phyloP scores from a whole-genome alignment of 2,329 filamentous ascomycete genomes.

The Colletotrichum orchidophilum region DNA sequence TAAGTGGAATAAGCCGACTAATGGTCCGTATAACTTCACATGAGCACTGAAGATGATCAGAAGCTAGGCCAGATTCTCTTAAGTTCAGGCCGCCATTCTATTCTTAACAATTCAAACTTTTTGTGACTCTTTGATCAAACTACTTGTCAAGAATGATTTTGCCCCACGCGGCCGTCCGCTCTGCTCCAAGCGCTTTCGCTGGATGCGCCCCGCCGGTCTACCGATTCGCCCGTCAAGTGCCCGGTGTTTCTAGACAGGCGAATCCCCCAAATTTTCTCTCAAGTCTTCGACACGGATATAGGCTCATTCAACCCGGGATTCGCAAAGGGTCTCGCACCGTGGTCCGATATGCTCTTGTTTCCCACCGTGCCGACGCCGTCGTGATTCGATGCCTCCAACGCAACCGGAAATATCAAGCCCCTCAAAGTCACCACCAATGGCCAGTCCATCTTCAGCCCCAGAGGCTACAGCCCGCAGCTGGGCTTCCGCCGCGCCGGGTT shows the following conservation, averaged over 20 bases:
- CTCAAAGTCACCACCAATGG: conserved; percentile 66
- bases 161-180: conserved; percentile 9
- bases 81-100: neutral
- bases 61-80: neutral
- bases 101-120: neutral
- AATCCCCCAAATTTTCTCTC: conserved; percentile 48
- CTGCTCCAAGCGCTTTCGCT: conserved; percentile 8
- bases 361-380: conserved; percentile 43
- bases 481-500: conserved; percentile 52
- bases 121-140: neutral
- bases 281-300: conserved; percentile 53
- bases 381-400: conserved; percentile 54
- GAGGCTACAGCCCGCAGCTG: conserved; percentile 56
- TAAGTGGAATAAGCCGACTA: neutral
- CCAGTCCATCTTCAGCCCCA: conserved; percentile 64
- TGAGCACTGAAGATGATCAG: neutral
- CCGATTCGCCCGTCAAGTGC: conserved; percentile 40
- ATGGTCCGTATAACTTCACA: neutral
- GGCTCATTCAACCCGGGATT: conserved; percentile 59
- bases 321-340: conserved; percentile 61
- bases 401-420: conserved; percentile 43
- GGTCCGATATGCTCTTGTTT: conserved; percentile 60
- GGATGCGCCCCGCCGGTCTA: neutral
- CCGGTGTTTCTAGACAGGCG: conserved; percentile 57
- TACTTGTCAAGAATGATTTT: conserved; percentile 4